A percentile compares a stretch with the other conserved stretches of the same genome.
phyloP scores from a whole-genome alignment of 768 basidiomycete species.

The Leccinum fibrillosum region DNA sequence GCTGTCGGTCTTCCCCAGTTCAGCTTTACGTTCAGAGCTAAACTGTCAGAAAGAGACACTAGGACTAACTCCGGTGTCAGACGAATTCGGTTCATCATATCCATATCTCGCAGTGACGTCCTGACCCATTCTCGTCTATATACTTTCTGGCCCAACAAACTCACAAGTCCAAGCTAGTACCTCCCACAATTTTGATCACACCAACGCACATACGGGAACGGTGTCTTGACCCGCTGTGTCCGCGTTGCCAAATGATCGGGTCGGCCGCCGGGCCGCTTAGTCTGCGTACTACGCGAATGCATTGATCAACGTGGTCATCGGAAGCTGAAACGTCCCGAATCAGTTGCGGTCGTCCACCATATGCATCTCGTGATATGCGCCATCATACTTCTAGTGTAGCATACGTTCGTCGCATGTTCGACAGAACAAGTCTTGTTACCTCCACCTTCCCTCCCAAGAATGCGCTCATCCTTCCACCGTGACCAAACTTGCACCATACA shows the following conservation, averaged over 20 bases:
- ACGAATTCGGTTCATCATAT: not conserved
- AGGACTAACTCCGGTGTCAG: not conserved
- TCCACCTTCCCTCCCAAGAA: conserved; percentile 1
- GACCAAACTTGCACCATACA: not conserved
- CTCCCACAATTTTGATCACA: conserved; percentile 6
- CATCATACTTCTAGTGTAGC: conserved; percentile 1
- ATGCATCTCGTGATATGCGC: not conserved
- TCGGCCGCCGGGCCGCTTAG: not conserved
- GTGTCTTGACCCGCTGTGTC: conserved; percentile 5
- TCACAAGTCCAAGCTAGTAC: not conserved
- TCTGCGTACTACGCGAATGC: conserved; percentile 4
- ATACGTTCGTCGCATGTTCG: conserved; percentile 19
- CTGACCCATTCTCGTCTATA: not conserved
- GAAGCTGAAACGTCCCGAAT: not conserved
- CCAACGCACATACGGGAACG: not conserved
- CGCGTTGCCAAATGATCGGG: conserved; percentile 8
- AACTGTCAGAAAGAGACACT: not conserved
- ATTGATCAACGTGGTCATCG: conserved; percentile 7
- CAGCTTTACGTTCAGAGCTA: not conserved
- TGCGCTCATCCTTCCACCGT: conserved; percentile 9
- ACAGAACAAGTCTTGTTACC: not conserved
- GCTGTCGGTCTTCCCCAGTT: not conserved
- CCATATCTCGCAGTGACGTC: conserved; percentile 4
- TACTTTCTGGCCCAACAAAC: not conserved
- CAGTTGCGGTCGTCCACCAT: not conserved